Conservation (phyloP, 257 asterid species). For the Capsicum chinense region DNA sequence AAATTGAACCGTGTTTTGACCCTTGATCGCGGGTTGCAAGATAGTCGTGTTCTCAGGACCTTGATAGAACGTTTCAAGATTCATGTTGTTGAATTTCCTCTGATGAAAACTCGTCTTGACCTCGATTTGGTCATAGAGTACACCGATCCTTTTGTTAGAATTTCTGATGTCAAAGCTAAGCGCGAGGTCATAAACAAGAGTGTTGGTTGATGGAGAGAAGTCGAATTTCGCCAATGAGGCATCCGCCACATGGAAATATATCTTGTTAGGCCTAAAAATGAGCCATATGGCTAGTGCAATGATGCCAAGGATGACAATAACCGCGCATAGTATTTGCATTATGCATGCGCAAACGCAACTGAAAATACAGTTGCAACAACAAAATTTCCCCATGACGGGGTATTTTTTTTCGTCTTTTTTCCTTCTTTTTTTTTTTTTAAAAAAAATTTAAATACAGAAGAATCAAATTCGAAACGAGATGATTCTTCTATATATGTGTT, state of each 20-base stretch:
- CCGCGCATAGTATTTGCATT: constrained; percentile 56
- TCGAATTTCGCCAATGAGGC: constrained; percentile 67
- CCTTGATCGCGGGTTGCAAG: constrained; percentile 47
- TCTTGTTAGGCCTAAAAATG: constrained; percentile 71
- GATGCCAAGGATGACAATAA: constrained; percentile 50
- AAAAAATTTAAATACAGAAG: constrained; percentile 11
- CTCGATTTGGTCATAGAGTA: constrained; percentile 74
- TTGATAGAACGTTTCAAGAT: constrained; percentile 57
- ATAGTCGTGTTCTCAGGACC: constrained; percentile 50
- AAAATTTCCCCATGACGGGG: constrained; percentile 27
- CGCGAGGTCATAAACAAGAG: constrained; percentile 64
- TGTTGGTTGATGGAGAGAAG: constrained; percentile 48
- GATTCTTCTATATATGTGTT: constrained; percentile 18
- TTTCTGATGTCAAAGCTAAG: constrained; percentile 67
- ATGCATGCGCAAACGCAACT: constrained; percentile 71
- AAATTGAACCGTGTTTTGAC: constrained; percentile 40
- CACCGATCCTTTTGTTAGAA: constrained; percentile 75
- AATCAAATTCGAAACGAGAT: not conserved
- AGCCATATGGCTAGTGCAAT: constrained; percentile 55
- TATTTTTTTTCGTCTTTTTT: not conserved
- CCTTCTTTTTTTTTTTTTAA: not conserved
- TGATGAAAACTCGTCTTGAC: constrained; percentile 63
- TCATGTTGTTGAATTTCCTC: constrained; percentile 43
- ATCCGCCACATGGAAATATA: constrained; percentile 58
- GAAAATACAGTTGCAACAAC: constrained; percentile 72